Evolutionary conservation across 768 basidiomycete genomes (phyloP).

Genomic region (Boletus insuetus): DNA sequence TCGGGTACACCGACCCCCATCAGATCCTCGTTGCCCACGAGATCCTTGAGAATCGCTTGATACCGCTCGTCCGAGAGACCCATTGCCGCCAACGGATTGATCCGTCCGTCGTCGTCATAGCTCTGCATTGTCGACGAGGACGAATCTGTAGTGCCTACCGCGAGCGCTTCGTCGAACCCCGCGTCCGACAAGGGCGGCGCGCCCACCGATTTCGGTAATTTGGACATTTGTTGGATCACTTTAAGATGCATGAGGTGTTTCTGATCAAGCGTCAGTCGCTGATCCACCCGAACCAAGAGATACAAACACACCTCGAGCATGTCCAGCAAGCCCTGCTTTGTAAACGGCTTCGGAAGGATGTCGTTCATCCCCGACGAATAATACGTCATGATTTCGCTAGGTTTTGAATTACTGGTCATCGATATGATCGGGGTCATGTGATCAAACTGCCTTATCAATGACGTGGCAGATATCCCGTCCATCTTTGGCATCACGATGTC

Average conservation of each 20-base stretch:
- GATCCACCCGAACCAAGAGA: background rate
- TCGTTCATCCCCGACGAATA: slow-evolving; percentile 83
- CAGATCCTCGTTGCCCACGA: slow-evolving; percentile 65
- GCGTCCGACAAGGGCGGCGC: slow-evolving; percentile 57
- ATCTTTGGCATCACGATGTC: slow-evolving; percentile 95
- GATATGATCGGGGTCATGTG: slow-evolving; percentile 95
- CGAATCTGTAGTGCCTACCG: slow-evolving; percentile 33
- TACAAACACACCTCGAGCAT: slow-evolving; percentile 75
- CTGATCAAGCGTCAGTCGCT: slow-evolving; percentile 31
- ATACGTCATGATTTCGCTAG: slow-evolving; percentile 88
- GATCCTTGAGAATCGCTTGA: slow-evolving; percentile 67
- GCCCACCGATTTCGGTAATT: slow-evolving; percentile 57
- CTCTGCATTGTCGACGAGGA: slow-evolving; percentile 30
- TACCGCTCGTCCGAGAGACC: slow-evolving; percentile 91
- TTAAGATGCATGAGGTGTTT: slow-evolving; percentile 89
- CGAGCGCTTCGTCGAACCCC: slow-evolving; percentile 54
- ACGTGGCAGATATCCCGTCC: slow-evolving; percentile 88
- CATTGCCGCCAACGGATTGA: slow-evolving; percentile 86
- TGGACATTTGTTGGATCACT: slow-evolving; percentile 75
- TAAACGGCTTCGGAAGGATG: slow-evolving; percentile 95
- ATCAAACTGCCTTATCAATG: slow-evolving; percentile 92
- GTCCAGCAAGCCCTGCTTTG: slow-evolving; percentile 84
- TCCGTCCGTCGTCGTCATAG: slow-evolving; percentile 45
- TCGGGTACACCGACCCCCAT: slow-evolving; percentile 38
- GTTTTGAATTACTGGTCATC: slow-evolving; percentile 95